These are phyloP conservation scores for Acanthamoeba healyi DNA, from an alignment of 208 protist species.

Conservation along the genomic window DNA sequence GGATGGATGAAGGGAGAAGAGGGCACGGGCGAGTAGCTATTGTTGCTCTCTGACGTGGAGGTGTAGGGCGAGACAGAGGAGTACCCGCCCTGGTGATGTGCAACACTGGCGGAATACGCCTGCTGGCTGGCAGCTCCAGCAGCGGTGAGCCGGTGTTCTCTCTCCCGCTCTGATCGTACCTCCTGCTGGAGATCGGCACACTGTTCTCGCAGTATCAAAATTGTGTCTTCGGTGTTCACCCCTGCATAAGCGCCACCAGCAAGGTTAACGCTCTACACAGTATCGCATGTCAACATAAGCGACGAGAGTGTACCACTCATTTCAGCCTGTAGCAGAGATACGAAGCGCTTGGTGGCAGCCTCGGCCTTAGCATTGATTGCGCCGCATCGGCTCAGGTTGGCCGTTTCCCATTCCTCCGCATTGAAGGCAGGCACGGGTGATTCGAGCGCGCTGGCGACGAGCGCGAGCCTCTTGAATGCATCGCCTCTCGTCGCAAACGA, in stretches of 20 bases:
- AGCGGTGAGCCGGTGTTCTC: neutral
- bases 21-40: neutral
- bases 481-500: neutral
- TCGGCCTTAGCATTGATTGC: neutral
- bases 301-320: neutral
- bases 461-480: conserved; percentile 23
- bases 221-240: neutral
- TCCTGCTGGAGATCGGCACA: conserved; percentile 25
- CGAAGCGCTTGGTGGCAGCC: conserved; percentile 34
- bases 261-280: too few relatives aligned
- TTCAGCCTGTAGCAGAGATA: neutral
- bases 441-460: neutral
- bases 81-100: neutral
- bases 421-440: neutral
- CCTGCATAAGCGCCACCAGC: neutral
- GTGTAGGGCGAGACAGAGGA: neutral
- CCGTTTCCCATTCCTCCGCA: conserved; percentile 5
- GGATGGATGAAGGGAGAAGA: neutral
- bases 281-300: neutral
- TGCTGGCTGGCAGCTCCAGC: neutral
- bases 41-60: neutral
- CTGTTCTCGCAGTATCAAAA: conserved; percentile 33
- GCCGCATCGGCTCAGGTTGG: neutral
- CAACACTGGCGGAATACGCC: neutral
- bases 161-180: neutral